Percentiles rank a stretch among this genome's conserved stretches.
phyloP scores from a whole-genome alignment of 345 rosid species.

The Aegle marmelos region DNA sequence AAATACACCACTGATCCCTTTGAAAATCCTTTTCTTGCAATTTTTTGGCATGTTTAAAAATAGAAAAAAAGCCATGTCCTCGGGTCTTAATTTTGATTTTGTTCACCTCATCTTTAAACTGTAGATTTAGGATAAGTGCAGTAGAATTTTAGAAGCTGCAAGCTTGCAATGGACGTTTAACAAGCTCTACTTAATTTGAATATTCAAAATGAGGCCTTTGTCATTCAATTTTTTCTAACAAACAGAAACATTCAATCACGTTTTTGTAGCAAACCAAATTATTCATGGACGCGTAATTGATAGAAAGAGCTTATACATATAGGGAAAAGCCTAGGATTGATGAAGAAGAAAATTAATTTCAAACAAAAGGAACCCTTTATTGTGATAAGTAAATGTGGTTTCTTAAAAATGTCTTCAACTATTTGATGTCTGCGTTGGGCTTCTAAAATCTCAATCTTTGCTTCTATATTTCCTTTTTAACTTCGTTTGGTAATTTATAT shows the following conservation, averaged over 20 bases:
- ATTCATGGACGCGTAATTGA: background rate
- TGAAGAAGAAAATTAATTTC: background rate
- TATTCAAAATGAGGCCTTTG: too few species aligned
- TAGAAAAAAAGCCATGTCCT: background rate
- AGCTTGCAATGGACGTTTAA: too few species aligned
- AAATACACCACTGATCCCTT: constrained; percentile 43
- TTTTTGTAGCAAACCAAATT: too few species aligned
- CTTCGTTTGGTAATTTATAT: background rate
- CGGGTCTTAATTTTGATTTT: constrained; percentile 14
- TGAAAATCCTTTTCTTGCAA: constrained; percentile 44
- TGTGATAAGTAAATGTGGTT: constrained; percentile 8
- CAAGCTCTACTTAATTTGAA: too few species aligned
- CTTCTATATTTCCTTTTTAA: background rate
- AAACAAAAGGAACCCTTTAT: constrained; percentile 13
- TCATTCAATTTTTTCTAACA: too few species aligned
- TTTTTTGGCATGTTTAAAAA: background rate
- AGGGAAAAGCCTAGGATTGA: background rate
- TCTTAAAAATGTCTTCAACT: constrained; percentile 5
- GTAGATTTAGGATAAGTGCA: constrained; percentile 2
- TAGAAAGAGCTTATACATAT: background rate
- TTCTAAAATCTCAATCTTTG: background rate
- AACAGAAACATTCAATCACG: too few species aligned
- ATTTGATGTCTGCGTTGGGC: background rate
- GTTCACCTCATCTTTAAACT: constrained; percentile 48
- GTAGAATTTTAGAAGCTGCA: background rate